Conservation (phyloP, 2,329 filamentous ascomycete species). For the Pyrenophora tritici-repentis region DNA sequence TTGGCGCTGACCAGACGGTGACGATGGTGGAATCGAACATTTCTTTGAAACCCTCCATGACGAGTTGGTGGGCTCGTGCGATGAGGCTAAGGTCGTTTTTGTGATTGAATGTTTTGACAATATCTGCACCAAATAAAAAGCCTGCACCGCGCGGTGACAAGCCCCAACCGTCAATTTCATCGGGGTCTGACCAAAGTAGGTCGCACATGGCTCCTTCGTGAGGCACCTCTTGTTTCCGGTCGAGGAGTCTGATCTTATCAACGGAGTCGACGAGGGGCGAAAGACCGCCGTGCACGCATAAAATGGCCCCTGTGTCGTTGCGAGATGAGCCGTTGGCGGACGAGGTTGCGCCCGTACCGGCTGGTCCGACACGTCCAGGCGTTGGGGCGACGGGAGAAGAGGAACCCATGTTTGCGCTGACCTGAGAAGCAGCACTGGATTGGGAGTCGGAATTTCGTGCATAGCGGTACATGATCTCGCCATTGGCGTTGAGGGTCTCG, state of each 20-base stretch:
- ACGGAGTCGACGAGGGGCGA: slow-evolving; percentile 90
- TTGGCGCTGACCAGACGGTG: slow-evolving; percentile 92
- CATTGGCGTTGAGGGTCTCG: slow-evolving; percentile 85
- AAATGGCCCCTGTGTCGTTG: slow-evolving; percentile 68
- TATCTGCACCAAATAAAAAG: slow-evolving; percentile 93
- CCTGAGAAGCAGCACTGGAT: slow-evolving; percentile 41
- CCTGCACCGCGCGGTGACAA: slow-evolving; percentile 91
- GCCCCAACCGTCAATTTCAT: slow-evolving; percentile 97
- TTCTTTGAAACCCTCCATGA: slow-evolving; percentile 99
- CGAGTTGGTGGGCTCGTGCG: slow-evolving; percentile 91
- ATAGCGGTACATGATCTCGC: slow-evolving; percentile 76
- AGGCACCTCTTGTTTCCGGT: slow-evolving; percentile 94
- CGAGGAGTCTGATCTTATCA: slow-evolving; percentile 92
- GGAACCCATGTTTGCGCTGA: slow-evolving; percentile 40
- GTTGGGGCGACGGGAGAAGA: slow-evolving; percentile 45
- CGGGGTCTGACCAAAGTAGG: slow-evolving; percentile 94
- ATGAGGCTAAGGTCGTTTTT: slow-evolving; percentile 90
- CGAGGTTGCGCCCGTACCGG: slow-evolving; percentile 78
- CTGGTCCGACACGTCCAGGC: slow-evolving; percentile 68
- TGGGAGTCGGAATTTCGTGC: slow-evolving; percentile 54
- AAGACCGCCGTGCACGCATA: slow-evolving; percentile 94
- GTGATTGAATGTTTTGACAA: slow-evolving; percentile 93
- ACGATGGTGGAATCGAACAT: slow-evolving; percentile 93
- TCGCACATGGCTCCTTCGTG: slow-evolving; percentile 99
- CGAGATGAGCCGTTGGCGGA: slow-evolving; percentile 62